Evolutionary conservation across 768 basidiomycete species (phyloP).

Genomic region (Lentinula detonsa): DNA sequence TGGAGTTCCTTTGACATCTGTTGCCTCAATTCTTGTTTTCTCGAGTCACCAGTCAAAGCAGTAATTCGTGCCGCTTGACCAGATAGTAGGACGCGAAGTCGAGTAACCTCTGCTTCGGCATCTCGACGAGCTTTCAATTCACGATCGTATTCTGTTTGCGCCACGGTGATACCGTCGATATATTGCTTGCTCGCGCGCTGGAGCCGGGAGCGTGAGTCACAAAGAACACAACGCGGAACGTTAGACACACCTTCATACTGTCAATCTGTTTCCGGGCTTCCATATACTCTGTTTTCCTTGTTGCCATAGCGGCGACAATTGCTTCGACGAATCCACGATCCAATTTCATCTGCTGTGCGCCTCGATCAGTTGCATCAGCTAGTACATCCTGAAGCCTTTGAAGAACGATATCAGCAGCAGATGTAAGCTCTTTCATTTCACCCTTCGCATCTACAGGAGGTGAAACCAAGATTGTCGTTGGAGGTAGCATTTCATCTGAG

Average conservation of each 20-base stretch:
- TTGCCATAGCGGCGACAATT: slow-evolving; percentile 61
- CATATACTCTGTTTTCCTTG: slow-evolving; percentile 50
- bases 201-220: neutral
- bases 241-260: slow-evolving; percentile 71
- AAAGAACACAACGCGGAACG: neutral
- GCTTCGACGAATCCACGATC: slow-evolving; percentile 71
- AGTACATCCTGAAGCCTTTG: slow-evolving; percentile 57
- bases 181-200: slow-evolving; percentile 91
- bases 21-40: slow-evolving; percentile 72
- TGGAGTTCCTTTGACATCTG: slow-evolving; percentile 75
- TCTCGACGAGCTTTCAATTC: slow-evolving; percentile 86
- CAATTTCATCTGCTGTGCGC: slow-evolving; percentile 56
- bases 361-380: slow-evolving; percentile 51
- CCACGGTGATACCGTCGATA: slow-evolving; percentile 87
- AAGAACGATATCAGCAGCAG: slow-evolving; percentile 36
- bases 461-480: slow-evolving; percentile 28
- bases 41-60: slow-evolving; percentile 75
- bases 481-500: neutral
- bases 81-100: slow-evolving; percentile 77
- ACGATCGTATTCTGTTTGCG: slow-evolving; percentile 90
- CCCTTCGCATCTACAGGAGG: slow-evolving; percentile 26
- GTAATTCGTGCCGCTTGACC: slow-evolving; percentile 86
- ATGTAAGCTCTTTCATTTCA: slow-evolving; percentile 15
- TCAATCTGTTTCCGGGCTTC: slow-evolving; percentile 76
- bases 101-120: slow-evolving; percentile 87